Percentiles rank a stretch among this genome's conserved stretches.
phyloP scores from a whole-genome alignment of 768 basidiomycete genomes.

The Termitomyces sp. region DNA sequence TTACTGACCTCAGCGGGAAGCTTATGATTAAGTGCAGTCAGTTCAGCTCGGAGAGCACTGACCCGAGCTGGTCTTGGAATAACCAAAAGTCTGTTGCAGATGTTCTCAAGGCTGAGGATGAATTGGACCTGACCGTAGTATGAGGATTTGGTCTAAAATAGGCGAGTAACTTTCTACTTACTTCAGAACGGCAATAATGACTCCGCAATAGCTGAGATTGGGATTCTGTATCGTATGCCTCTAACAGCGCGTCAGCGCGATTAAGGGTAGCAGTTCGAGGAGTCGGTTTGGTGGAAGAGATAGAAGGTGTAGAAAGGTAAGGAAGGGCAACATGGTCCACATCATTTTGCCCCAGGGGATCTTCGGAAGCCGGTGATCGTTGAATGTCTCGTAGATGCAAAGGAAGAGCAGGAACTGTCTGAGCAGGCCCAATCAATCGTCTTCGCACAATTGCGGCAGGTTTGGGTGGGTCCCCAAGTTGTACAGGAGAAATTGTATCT shows the following conservation, averaged over 20 bases:
- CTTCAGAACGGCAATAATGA: conserved; percentile 87
- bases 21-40: conserved; percentile 93
- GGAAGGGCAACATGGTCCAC: conserved; percentile 36
- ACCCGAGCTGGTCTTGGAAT: conserved; percentile 93
- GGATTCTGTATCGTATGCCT: conserved; percentile 58
- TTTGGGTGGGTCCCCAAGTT: conserved; percentile 10
- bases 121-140: conserved; percentile 63
- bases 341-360: conserved; percentile 70
- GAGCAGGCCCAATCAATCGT: conserved; percentile 55
- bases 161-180: conserved; percentile 23
- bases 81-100: conserved; percentile 86
- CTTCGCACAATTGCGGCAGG: conserved; percentile 27
- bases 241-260: conserved; percentile 51
- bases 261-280: conserved; percentile 38
- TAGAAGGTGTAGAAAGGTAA: conserved; percentile 69
- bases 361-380: conserved; percentile 57
- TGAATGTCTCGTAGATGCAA: conserved; percentile 49
- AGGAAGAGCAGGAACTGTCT: conserved; percentile 70
- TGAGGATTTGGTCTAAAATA: neutral
- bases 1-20: conserved; percentile 86
- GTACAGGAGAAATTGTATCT: conserved; percentile 10
- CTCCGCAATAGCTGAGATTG: conserved; percentile 73
- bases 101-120: conserved; percentile 82
- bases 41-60: conserved; percentile 92
- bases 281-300: conserved; percentile 42